These are phyloP conservation scores for Vaccinium macrocarpon DNA, from an alignment of 148 eudicot species.

Conservation along the genomic window DNA sequence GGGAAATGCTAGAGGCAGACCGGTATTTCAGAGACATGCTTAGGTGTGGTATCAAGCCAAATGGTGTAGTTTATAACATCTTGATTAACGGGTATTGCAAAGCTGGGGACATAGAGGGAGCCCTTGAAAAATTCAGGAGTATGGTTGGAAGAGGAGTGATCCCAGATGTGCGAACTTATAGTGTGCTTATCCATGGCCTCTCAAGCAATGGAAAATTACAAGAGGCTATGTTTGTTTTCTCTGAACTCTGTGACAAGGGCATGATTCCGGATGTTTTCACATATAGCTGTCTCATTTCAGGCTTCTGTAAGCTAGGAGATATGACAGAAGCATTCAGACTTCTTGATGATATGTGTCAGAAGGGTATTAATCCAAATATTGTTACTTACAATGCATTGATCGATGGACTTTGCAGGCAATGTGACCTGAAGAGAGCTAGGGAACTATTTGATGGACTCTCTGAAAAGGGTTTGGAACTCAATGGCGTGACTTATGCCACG, in stretches of 20 bases:
- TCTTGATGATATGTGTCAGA: slow-evolving; percentile 51
- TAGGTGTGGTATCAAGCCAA: slow-evolving; percentile 49
- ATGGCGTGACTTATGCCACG: slow-evolving; percentile 67
- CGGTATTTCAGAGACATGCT: slow-evolving; percentile 65
- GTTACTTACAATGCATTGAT: slow-evolving; percentile 75
- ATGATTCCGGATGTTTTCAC: slow-evolving; percentile 69
- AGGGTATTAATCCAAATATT: slow-evolving; percentile 65
- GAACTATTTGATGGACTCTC: slow-evolving; percentile 48
- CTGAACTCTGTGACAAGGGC: slow-evolving; percentile 48
- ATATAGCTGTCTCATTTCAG: slow-evolving; percentile 72
- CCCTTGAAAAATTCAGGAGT: slow-evolving; percentile 41
- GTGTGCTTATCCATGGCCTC: slow-evolving; percentile 63
- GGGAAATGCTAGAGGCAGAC: slow-evolving; percentile 55
- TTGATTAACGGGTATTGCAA: slow-evolving; percentile 73
- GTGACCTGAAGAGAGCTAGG: slow-evolving; percentile 56
- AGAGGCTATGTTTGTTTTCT: slow-evolving; percentile 51
- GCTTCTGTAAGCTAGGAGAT: slow-evolving; percentile 65
- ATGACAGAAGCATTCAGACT: slow-evolving; percentile 54
- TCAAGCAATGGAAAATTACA: slow-evolving; percentile 57
- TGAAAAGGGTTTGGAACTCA: slow-evolving; percentile 46
- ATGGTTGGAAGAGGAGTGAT: slow-evolving; percentile 50
- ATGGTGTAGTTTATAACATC: slow-evolving; percentile 50
- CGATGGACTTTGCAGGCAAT: slow-evolving; percentile 70
- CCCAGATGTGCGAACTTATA: slow-evolving; percentile 57
- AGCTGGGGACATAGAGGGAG: slow-evolving; percentile 49